Evolutionary conservation across 768 basidiomycete genomes (phyloP).

Genomic region (Boletales sp.): DNA sequence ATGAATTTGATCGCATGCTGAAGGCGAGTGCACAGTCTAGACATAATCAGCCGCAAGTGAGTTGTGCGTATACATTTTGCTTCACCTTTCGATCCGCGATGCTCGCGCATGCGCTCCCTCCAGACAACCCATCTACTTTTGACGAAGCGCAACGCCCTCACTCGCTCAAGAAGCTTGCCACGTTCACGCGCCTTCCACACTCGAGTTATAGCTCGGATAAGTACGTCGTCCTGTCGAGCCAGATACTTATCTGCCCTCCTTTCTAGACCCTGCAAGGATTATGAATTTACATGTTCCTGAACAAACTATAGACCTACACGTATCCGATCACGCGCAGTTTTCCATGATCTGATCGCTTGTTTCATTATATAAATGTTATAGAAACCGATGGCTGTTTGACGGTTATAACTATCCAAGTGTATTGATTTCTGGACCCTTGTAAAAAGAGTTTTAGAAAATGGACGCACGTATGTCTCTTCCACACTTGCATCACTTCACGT

Average conservation of each 20-base stretch:
- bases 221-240: conserved; percentile 52
- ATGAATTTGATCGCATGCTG: conserved; percentile 41
- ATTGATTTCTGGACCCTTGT: conserved; percentile 3
- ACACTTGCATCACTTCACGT: conserved; percentile 44
- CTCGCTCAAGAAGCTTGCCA: conserved; percentile 53
- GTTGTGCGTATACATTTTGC: background rate
- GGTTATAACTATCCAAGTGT: conserved; percentile 38
- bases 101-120: conserved; percentile 41
- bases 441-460: conserved; percentile 1
- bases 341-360: conserved; percentile 52
- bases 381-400: conserved; percentile 41
- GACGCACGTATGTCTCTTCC: conserved; percentile 58
- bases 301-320: conserved; percentile 36
- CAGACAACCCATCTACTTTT: conserved; percentile 49
- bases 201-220: conserved; percentile 54
- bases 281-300: conserved; percentile 8
- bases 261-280: conserved; percentile 47
- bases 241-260: conserved; percentile 54
- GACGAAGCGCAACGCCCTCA: conserved; percentile 43
- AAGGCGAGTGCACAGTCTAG: conserved; percentile 52
- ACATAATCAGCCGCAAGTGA: conserved; percentile 10
- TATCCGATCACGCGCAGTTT: conserved; percentile 45
- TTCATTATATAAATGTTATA: conserved; percentile 43
- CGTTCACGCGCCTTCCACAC: conserved; percentile 71
- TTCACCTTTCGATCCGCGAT: conserved; percentile 46